Evolutionary conservation across 192 early-diverging fungal species (phyloP).

Genomic region (Gonapodya sp.): DNA sequence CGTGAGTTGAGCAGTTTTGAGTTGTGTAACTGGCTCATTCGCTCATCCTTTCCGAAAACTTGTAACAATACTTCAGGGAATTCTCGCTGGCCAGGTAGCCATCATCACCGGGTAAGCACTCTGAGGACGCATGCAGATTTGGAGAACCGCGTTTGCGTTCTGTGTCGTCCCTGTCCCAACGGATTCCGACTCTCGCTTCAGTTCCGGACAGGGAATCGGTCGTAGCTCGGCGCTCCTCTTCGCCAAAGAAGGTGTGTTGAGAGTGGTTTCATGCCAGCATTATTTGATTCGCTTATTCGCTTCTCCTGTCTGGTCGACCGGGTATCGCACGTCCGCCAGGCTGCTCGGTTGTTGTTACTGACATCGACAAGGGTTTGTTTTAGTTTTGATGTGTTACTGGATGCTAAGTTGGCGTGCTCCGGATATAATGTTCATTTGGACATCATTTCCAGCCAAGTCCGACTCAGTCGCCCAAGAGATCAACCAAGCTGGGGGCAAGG

Average conservation of each 20-base stretch:
- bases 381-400: not conserved
- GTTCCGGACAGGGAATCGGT: constrained; percentile 14
- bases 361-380: not conserved
- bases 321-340: constrained; percentile 17
- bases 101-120: constrained; percentile 60
- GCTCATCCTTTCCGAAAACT: too few relatives aligned
- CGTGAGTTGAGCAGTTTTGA: too few relatives aligned
- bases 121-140: too few relatives aligned
- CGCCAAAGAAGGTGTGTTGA: constrained; percentile 15
- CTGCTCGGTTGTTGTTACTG: constrained; percentile 28
- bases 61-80: too few relatives aligned
- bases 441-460: constrained; percentile 37
- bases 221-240: constrained; percentile 15
- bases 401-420: too few relatives aligned
- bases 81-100: constrained; percentile 47
- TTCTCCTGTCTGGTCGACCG: not conserved
- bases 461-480: constrained; percentile 17
- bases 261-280: not conserved
- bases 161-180: not conserved
- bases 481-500: constrained; percentile 17
- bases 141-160: constrained; percentile 28
- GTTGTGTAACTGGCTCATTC: too few relatives aligned
- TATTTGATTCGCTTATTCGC: not conserved
- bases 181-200: not conserved
- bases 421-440: too few relatives aligned